These are phyloP conservation scores for Pascua sp. DNA, from an alignment of 1,284 basidiomycete species.

Conservation along the genomic window DNA sequence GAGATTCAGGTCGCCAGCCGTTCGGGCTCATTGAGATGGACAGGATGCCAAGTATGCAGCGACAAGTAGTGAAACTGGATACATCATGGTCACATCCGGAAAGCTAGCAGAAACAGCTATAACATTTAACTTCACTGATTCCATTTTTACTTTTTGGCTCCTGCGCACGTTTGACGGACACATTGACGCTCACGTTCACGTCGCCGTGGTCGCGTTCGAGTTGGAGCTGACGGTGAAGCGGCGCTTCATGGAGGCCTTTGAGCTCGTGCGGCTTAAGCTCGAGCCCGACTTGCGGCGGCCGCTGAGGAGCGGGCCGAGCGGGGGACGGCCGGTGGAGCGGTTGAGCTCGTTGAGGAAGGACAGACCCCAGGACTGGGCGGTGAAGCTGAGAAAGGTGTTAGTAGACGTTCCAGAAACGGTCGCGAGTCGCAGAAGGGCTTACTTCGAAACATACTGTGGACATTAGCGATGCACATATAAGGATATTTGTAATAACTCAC, in stretches of 20 bases:
- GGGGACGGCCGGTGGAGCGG: constrained; percentile 28
- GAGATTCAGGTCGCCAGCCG: no score
- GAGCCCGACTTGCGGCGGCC: constrained; percentile 19
- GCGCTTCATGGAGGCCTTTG: constrained; percentile 18
- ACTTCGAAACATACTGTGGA: constrained; percentile 75
- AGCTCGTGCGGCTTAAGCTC: constrained; percentile 20
- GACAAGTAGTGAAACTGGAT: no score
- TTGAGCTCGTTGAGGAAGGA: constrained; percentile 76
- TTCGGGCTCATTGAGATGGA: no score
- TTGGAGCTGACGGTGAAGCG: constrained; percentile 15
- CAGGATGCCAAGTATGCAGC: no score
- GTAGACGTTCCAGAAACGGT: neutral
- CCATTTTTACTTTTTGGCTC: neutral
- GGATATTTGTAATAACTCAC: constrained; percentile 61
- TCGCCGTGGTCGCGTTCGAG: constrained; percentile 2
- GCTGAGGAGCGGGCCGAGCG: constrained; percentile 19
- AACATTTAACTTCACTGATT: neutral
- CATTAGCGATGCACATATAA: constrained; percentile 61
- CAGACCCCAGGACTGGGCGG: constrained; percentile 85
- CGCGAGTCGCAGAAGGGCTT: neutral
- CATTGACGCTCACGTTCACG: no score
- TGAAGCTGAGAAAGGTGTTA: constrained; percentile 52
- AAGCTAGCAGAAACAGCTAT: neutral
- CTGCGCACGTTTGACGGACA: no score
- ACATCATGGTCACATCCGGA: no score